Evolutionary conservation across 345 rosid genomes (phyloP).

Genomic region (Acer saccharum): DNA sequence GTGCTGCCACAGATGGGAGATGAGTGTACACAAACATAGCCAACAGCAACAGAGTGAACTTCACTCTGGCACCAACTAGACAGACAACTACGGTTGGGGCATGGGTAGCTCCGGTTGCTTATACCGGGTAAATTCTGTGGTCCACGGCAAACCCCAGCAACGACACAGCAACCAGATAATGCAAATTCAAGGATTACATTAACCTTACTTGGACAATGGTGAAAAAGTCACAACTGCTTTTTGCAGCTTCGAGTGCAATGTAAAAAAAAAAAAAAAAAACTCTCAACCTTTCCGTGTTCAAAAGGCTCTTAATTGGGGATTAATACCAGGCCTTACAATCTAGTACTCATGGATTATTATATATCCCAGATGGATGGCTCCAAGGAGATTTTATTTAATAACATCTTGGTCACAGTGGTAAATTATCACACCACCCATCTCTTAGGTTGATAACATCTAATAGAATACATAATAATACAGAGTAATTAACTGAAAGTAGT

Average conservation of each 20-base stretch:
- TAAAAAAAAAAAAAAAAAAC: neutral
- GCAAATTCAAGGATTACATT: neutral
- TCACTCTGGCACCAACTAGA: no score
- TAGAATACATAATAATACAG: no score
- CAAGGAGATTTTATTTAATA: neutral
- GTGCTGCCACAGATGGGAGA: no score
- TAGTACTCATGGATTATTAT: neutral
- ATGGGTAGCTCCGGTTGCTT: no score
- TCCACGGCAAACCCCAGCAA: no score
- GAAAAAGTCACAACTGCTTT: neutral
- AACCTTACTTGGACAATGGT: neutral
- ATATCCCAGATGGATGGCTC: neutral
- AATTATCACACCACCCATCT: no score
- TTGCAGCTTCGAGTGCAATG: neutral
- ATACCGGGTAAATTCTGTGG: no score
- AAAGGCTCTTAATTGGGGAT: neutral
- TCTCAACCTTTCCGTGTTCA: neutral
- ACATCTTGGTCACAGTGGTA: slow-evolving; percentile 14
- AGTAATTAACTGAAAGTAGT: no score
- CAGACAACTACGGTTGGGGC: no score
- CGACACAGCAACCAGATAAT: neutral
- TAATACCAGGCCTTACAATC: neutral
- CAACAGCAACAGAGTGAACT: no score
- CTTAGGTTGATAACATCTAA: no score
- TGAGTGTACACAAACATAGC: no score